phyloP scores from a whole-genome alignment of 306 rosid species.

The Alnus glutinosa region DNA sequence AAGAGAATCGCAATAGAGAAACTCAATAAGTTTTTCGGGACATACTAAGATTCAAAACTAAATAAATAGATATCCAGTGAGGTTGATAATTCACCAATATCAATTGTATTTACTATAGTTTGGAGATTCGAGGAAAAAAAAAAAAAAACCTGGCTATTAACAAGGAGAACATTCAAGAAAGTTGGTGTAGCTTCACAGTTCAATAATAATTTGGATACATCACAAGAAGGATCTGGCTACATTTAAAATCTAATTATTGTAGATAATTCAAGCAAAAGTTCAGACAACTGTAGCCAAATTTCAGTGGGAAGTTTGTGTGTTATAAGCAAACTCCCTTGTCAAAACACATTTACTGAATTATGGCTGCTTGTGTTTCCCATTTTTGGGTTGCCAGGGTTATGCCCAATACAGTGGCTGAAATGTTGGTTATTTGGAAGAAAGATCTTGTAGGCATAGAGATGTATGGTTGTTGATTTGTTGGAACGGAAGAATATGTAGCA shows the following conservation, averaged over 20 bases:
- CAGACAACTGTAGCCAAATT: slow-evolving; percentile 8
- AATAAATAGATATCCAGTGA: not conserved
- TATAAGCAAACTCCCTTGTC: not conserved
- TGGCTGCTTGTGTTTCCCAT: not conserved
- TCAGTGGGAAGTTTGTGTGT: not conserved
- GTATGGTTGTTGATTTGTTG: not conserved
- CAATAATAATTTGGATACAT: slow-evolving; percentile 6
- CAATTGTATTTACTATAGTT: not conserved
- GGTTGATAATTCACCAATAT: not conserved
- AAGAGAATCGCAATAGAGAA: slow-evolving; percentile 22
- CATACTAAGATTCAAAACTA: not conserved
- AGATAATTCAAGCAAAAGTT: slow-evolving; percentile 16
- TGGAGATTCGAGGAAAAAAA: not conserved
- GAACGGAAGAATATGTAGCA: not conserved
- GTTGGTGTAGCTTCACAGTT: slow-evolving; percentile 20
- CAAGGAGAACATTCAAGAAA: not conserved
- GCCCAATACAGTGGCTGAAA: not conserved
- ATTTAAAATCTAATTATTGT: not conserved
- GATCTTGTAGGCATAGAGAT: not conserved
- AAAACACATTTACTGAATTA: not conserved
- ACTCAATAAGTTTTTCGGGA: not conserved
- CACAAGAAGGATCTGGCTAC: not conserved
- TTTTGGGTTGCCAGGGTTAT: not conserved
- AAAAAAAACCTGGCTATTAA: not conserved
- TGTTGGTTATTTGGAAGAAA: not conserved